Percentiles rank a stretch among this genome's conserved stretches.
These are phyloP conservation scores for Pseudotsuga menziesii DNA, from an alignment of 75 land plant genomes.

Conservation along the genomic window DNA sequence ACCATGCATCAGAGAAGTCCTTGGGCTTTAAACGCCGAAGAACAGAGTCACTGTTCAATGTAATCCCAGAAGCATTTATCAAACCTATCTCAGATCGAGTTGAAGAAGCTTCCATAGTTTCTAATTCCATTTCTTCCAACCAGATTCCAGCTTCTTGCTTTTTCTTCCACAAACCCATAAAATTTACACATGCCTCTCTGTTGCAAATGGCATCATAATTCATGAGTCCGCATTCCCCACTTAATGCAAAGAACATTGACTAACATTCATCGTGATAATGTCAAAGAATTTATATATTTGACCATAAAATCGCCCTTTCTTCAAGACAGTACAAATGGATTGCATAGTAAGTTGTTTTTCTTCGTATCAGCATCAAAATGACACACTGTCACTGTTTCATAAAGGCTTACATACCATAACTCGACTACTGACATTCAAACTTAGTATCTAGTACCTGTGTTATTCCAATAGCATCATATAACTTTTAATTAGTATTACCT, in stretches of 20 bases:
- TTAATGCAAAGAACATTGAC: neutral
- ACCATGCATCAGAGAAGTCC: conserved; percentile 25
- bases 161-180: conserved; percentile 68
- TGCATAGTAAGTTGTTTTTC: neutral
- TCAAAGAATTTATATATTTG: neutral
- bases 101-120: conserved; percentile 35
- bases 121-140: conserved; percentile 71
- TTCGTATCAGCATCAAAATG: neutral
- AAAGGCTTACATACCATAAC: neutral
- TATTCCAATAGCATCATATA: neutral
- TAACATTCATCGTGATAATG: neutral
- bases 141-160: conserved; percentile 87
- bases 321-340: neutral
- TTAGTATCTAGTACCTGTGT: neutral
- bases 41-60: conserved; percentile 21
- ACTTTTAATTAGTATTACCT: conserved; percentile 19
- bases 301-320: neutral
- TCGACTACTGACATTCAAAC: neutral
- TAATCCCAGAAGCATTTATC: conserved; percentile 42
- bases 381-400: neutral
- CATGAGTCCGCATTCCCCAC: neutral
- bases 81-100: conserved; percentile 32
- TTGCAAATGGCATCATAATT: neutral
- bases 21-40: conserved; percentile 13
- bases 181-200: conserved; percentile 86